Evolutionary conservation across 2,329 filamentous ascomycete species (phyloP), one percentile per base, ranked within the genome.

Genomic region (Fusarium pilosicola): DNA sequence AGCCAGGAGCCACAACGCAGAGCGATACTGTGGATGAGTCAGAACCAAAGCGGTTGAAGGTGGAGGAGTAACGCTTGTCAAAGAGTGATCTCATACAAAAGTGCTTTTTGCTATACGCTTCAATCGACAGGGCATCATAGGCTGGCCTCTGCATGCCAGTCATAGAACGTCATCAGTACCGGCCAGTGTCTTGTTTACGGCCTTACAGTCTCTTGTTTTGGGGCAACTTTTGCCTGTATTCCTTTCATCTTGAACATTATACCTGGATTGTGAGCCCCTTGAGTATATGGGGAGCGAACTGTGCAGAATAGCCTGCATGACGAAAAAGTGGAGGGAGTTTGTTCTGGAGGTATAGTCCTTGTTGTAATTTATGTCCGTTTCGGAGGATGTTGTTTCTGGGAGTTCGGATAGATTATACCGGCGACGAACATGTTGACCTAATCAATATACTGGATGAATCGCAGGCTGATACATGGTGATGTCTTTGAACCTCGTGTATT

Each of bases 11-110:
- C 17, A 81, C 79, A n/a, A 82, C 82, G 6, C 79, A 82, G 4
- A 79, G 80, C 14, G 86, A 88, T 32, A 78, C 81, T 7, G 79
- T 83, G 7, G 86, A 87, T 30, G 74, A 78, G 44, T 82, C 80
- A n/a, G 88, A 90, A 32, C 76, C 86, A 14, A 90, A 90, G 80
- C 83, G 88, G 59, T 77, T 88, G 67, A 88, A 85, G 77, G 85
- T 89, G 48, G 88, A 89, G 24, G 87, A 74, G 75, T 56, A 34
- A 41, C 30, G 20, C 24, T 42, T 48, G 4, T 38, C 42, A 14
- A 24, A 51, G 17, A 38, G 28, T 62, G 56, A 26, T 73, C 32
- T 41, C 62, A 54, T 49, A 32, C 51, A 65, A 68, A 66, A 70
- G 56, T 72, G 44, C 60, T 57, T 71, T 54, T 46, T 62, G 63